Evolutionary conservation across 2,329 filamentous ascomycete genomes (phyloP).

Genomic region (Ilyonectria sp.): DNA sequence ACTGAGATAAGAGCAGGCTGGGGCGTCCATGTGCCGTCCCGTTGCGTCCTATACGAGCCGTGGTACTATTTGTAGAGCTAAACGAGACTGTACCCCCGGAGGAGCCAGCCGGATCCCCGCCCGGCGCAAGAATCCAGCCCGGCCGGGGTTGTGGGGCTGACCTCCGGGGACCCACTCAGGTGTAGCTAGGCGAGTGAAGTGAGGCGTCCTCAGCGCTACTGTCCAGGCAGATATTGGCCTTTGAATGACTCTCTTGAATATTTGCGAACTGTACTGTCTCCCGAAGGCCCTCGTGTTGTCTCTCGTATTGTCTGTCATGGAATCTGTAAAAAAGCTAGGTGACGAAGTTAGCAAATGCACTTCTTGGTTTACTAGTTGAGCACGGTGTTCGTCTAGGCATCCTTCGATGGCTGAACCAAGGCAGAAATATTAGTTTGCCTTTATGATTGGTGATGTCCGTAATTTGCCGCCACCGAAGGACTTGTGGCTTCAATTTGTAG

Average conservation of each 20-base stretch:
- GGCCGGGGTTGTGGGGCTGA: conserved; percentile 6
- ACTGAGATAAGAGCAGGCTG: conserved; percentile 6
- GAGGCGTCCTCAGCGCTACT: neutral
- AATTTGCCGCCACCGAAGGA: neutral
- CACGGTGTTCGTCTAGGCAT: neutral
- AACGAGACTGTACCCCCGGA: conserved; percentile 14
- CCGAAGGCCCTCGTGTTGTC: neutral
- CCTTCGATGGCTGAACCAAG: neutral
- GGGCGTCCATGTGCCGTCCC: conserved; percentile 40
- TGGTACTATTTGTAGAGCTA: conserved; percentile 31
- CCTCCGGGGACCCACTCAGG: conserved; percentile 13
- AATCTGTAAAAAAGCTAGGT: neutral
- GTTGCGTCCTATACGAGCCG: conserved; percentile 38
- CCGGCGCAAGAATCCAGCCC: conserved; percentile 8
- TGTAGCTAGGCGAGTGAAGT: neutral
- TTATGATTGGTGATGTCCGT: neutral
- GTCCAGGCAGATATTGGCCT: neutral
- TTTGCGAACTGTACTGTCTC: neutral
- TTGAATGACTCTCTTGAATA: neutral
- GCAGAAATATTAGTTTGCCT: neutral
- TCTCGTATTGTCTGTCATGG: neutral
- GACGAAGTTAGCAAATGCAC: neutral
- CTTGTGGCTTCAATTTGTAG: neutral
- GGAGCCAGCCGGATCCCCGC: conserved; percentile 5
- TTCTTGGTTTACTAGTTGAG: neutral